Base-by-base conservation (phyloP, 2,329 filamentous ascomycete genomes). In the Samsoniella hepiali region DNA sequence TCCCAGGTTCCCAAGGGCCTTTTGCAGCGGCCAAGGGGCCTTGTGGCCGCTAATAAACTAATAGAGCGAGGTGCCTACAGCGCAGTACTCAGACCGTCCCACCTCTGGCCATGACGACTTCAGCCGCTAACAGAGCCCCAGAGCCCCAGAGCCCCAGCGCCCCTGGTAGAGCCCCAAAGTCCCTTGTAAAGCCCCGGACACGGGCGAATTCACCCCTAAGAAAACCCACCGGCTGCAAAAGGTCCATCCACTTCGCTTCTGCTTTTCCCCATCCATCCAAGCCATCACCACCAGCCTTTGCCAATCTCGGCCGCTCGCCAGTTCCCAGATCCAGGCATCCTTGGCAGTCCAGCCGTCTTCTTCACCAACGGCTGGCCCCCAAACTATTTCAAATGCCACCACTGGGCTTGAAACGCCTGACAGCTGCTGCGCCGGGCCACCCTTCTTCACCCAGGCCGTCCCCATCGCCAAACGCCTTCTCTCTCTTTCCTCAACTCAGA, bases 321-420 rank as follows among this genome's bases (percentile, higher is more conserved):
- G 11, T 53, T n/a, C 34, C 49, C 58, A 60, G 58, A 60, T 60
- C 58, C 58, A 60, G 58, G 58, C 17, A 51, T 60, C 47, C 58
- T 60, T 60, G 58, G 58, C 58, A 51, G 36, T 6, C 27, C 58
- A 42, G 36, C 29, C 31, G 32, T 40, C 40, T n/a, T 58, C 58
- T 51, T 51, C 58, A 51, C 31, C 58, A 53, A 49, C 34, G 9
- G 45, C 29, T 49, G 58, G 58, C 58, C 58, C 58, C 47, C 58
- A 60, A 60, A 59, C 17, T 22, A 6, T 13, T 49, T 29, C 42
- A 10, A 17, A 53, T 51, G 22, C 47, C 22, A 29, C 29, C 34
- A 27, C 27, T 22, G 15, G 38, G 9, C 54, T 57, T 34, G 51
- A 32, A 22, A 44, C 54, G 54, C 38, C n/a, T 34, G 22, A 57